Evolutionary conservation across 2,329 filamentous ascomycete species (phyloP).

Genomic region (Rutstroemia sp.): DNA sequence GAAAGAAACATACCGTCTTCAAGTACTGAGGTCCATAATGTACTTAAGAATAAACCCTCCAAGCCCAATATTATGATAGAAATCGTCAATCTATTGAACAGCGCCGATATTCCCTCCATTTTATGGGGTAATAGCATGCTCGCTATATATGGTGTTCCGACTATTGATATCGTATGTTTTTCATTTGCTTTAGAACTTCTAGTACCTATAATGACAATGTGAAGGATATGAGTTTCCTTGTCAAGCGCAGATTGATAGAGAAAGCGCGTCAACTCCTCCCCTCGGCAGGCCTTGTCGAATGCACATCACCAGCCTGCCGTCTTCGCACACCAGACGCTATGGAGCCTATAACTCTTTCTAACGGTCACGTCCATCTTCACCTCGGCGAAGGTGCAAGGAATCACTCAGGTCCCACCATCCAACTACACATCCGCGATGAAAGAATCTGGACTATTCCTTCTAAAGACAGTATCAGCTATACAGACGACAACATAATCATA

Average conservation of each 20-base stretch:
- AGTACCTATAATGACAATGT: not conserved
- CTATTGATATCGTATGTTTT: not conserved
- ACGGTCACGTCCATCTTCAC: not conserved
- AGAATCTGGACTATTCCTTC: not conserved
- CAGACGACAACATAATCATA: not conserved
- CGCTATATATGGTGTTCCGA: not conserved
- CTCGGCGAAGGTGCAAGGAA: not conserved
- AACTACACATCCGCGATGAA: not conserved
- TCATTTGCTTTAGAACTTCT: not conserved
- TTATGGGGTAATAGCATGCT: not conserved
- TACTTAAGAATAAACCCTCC: not conserved
- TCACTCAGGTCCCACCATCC: not conserved
- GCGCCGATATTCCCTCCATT: not conserved
- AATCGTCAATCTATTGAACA: not conserved
- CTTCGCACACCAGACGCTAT: not conserved
- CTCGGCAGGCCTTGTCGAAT: not conserved
- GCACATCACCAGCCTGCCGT: not conserved
- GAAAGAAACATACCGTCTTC: not conserved
- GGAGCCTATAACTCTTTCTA: not conserved
- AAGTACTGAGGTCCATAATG: not conserved
- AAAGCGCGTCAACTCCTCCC: not conserved
- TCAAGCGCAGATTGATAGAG: not conserved
- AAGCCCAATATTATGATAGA: not conserved
- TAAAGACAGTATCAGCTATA: not conserved
- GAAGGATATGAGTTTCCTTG: not conserved